Conservation (phyloP, 208 protist species). For the Kentomonas sorsogonicus region DNA sequence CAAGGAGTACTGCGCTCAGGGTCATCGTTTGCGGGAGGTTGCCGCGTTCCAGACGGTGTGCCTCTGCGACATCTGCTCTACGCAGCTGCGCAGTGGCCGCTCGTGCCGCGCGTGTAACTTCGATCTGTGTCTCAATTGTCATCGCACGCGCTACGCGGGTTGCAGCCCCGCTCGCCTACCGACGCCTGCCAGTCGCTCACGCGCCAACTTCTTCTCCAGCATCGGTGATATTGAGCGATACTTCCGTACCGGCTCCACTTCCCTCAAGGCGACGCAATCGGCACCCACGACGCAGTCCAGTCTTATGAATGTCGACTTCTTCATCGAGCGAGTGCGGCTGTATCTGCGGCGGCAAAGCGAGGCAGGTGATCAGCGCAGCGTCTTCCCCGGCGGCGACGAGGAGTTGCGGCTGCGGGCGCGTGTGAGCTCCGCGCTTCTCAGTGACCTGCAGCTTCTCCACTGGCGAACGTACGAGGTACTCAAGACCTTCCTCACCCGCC, state of each 20-base stretch:
- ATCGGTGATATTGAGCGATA: conserved; percentile 81
- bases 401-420: conserved; percentile 1
- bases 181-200: too few species aligned
- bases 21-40: conserved; percentile 36
- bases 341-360: conserved; percentile 32
- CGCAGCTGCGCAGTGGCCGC: conserved; percentile 21
- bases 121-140: conserved; percentile 48
- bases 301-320: conserved; percentile 43
- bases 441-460: conserved; percentile 21
- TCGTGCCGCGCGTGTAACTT: conserved; percentile 54
- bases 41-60: conserved; percentile 4
- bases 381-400: too few species aligned
- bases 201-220: conserved; percentile 57
- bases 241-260: conserved; percentile 71
- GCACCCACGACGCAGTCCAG: conserved; percentile 61
- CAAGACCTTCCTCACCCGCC: conserved; percentile 23
- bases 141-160: conserved; percentile 32
- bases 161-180: too few species aligned
- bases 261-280: conserved; percentile 58
- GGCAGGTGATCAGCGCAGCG: too few species aligned
- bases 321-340: conserved; percentile 39
- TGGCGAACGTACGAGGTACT: conserved; percentile 32
- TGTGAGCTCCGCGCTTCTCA: conserved; percentile 30
- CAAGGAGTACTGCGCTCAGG: conserved; percentile 53
- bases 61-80: conserved; percentile 39